phyloP scores from a whole-genome alignment of 768 basidiomycete genomes.

The Melanogaster broomeanus region DNA sequence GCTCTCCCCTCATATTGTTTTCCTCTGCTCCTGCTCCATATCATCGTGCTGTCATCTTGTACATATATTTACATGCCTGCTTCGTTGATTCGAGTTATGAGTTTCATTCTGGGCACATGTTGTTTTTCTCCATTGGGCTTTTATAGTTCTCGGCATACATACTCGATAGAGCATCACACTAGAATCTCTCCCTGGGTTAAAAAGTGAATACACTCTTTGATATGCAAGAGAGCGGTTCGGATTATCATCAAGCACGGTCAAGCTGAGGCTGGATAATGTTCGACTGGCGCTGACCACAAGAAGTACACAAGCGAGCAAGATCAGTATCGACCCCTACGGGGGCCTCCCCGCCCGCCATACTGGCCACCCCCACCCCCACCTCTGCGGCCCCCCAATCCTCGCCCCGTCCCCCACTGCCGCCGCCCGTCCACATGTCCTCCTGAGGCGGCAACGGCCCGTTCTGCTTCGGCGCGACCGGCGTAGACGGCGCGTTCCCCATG shows the following conservation, averaged over 20 bases:
- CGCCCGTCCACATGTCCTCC: constrained; percentile 50
- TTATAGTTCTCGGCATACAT: constrained; percentile 10
- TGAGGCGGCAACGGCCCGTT: constrained; percentile 46
- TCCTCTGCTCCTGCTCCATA: neutral
- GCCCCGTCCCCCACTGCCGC: constrained; percentile 28
- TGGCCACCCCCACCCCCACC: constrained; percentile 37
- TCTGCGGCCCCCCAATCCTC: constrained; percentile 42
- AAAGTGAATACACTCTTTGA: neutral
- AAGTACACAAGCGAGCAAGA: neutral
- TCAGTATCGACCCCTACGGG: constrained; percentile 30
- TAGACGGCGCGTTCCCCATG: constrained; percentile 11
- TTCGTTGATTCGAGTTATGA: constrained; percentile 1
- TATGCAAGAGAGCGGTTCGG: too few species aligned
- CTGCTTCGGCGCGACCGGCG: constrained; percentile 35
- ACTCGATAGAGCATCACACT: constrained; percentile 9
- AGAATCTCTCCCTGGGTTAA: neutral
- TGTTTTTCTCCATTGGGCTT: constrained; percentile 2
- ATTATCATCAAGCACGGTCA: too few species aligned
- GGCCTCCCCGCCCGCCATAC: constrained; percentile 24
- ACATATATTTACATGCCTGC: constrained; percentile 1
- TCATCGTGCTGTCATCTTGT: constrained; percentile 3
- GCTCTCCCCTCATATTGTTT: neutral
- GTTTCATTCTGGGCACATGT: constrained; percentile 2
- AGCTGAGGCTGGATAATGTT: neutral
- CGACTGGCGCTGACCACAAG: neutral